phyloP scores from a whole-genome alignment of 2,329 filamentous ascomycete species.

The Exophiala sideris region DNA sequence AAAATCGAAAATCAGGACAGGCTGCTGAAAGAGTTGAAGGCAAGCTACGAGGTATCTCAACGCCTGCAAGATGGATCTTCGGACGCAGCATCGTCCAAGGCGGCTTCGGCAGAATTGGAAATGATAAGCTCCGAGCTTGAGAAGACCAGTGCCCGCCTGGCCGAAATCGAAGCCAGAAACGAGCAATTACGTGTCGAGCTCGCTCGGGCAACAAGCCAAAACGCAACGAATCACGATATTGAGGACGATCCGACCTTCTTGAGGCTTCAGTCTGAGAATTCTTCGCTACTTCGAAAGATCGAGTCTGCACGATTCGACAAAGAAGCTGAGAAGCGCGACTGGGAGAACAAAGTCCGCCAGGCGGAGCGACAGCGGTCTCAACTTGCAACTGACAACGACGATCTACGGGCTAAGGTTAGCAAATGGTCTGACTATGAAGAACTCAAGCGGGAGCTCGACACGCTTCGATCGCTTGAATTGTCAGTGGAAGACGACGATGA shows the following conservation, averaged over 20 bases:
- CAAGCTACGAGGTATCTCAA: slow-evolving; percentile 94
- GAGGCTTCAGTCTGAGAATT: slow-evolving; percentile 88
- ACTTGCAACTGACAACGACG: slow-evolving; percentile 75
- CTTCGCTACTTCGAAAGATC: slow-evolving; percentile 81
- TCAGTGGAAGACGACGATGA: slow-evolving; percentile 78
- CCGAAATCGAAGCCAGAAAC: slow-evolving; percentile 89
- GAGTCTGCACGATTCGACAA: slow-evolving; percentile 80
- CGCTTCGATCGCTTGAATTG: slow-evolving; percentile 91
- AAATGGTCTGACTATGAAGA: slow-evolving; percentile 95
- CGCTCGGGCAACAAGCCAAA: slow-evolving; percentile 77
- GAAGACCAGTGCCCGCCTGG: slow-evolving; percentile 77
- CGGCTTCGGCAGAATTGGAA: slow-evolving; percentile 85
- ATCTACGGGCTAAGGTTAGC: slow-evolving; percentile 73
- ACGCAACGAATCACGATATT: slow-evolving; percentile 56
- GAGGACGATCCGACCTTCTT: slow-evolving; percentile 90
- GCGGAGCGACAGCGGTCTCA: slow-evolving; percentile 74
- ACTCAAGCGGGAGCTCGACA: slow-evolving; percentile 90
- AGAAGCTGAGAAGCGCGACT: slow-evolving; percentile 71
- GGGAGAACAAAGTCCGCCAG: slow-evolving; percentile 72
- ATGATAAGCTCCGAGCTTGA: slow-evolving; percentile 91
- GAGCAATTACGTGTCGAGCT: slow-evolving; percentile 88
- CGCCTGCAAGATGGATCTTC: slow-evolving; percentile 68
- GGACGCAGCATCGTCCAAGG: slow-evolving; percentile 57
- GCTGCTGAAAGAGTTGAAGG: slow-evolving; percentile 89
- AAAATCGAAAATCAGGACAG: slow-evolving; percentile 93